These are phyloP conservation scores for Penicillium freii DNA, from an alignment of 2,329 filamentous ascomycete genomes.

Conservation along the genomic window DNA sequence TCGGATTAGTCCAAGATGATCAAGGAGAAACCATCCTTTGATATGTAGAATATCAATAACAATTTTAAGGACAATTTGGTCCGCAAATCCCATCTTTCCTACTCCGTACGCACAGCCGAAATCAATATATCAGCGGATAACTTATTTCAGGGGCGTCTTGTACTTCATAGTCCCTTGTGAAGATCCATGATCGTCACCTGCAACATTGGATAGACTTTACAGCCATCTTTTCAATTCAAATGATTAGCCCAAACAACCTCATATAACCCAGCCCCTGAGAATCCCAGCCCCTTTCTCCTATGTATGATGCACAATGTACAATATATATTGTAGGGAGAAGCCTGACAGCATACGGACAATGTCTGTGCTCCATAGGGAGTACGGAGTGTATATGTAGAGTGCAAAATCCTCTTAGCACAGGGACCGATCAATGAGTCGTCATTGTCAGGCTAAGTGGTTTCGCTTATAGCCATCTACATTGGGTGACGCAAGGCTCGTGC, in stretches of 20 bases:
- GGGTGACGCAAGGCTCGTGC: not conserved
- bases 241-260: not conserved
- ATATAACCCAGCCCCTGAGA: conserved; percentile 4
- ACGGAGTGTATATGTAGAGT: not conserved
- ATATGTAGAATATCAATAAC: not conserved
- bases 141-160: not conserved
- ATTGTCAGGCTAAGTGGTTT: too few relatives aligned
- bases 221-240: not conserved
- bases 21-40: too few relatives aligned
- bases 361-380: not conserved
- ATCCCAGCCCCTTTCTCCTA: not conserved
- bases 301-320: not conserved
- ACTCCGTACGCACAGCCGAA: not conserved
- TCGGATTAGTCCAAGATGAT: not conserved
- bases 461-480: not conserved
- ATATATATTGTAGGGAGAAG: not conserved
- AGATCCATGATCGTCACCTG: not conserved
- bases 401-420: not conserved
- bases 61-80: not conserved
- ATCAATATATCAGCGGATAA: not conserved
- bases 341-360: not conserved
- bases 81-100: not conserved
- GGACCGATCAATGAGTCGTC: too few relatives aligned
- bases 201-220: not conserved
- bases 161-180: not conserved